Base-by-base conservation (phyloP, 192 early-diverging fungal species). In the Coemansia sp. region DNA sequence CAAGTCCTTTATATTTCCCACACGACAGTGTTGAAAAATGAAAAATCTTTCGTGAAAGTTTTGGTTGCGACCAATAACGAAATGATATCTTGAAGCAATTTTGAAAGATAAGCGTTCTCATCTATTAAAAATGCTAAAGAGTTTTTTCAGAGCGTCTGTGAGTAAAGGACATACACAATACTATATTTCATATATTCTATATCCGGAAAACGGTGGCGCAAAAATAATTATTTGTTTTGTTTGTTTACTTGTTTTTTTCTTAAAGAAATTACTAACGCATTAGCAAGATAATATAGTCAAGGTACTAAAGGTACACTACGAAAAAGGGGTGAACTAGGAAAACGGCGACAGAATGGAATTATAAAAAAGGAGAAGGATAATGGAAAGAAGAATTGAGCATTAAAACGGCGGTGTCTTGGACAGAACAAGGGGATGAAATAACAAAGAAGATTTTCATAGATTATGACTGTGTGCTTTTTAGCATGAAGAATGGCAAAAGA, bases 221-320 rank as follows among this genome's bases (percentile, higher is more conserved):
- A 62, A 62, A 46, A 45, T 22, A 15, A 11, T 13, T 18, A 19
- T 26, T 26, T 22, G 21, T 54, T 54, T 8, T 54, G 51, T 26
- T 54, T 54, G 8, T 22, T 18, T 18, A 6, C 6, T 16, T 49
- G 26, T 3, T 26, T 26, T 26, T 26, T 26, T 26, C 18, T 18
- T 6, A 7, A 49, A 49, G 6, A 16, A 18, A 49, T 15, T 49
- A 49, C 18, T 1, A 26, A 54, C 8, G 19, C 19, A 52, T 52
- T 52, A 65, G 13, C 9, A 60, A 18, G 37, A 41, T 42, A 39
- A 22, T 58, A 57, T 52, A 58, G 22, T 15, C 22, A 32, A 49
- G 22, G 57, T 16, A 22, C 57, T 59, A 59, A 26, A 18, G 39
- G 39, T 59, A 59, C 57, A 59, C 57, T 18, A 59, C 37, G 40